Conservation (phyloP, 2,329 filamentous ascomycete genomes). For the Ilyonectria robusta region DNA sequence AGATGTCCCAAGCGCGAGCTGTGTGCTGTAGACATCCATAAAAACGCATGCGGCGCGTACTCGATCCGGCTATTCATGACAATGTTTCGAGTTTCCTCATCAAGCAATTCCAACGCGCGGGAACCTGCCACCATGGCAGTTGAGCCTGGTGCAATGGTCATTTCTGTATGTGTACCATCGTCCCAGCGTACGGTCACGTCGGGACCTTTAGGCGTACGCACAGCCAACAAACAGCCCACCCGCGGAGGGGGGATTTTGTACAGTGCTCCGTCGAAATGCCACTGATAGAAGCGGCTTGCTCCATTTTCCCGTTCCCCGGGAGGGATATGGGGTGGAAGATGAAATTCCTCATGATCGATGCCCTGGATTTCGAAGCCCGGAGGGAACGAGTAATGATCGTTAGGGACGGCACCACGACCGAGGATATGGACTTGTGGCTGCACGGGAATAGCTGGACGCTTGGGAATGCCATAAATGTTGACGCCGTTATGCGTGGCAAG, state of each 20-base stretch:
- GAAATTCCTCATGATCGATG: neutral
- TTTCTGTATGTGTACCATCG: neutral
- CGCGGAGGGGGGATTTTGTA: neutral
- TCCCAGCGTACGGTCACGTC: neutral
- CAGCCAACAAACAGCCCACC: neutral
- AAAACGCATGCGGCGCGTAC: neutral
- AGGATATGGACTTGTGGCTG: neutral
- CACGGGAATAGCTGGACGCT: neutral
- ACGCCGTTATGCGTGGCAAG: neutral
- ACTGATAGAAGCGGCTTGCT: neutral
- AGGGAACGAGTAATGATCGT: neutral
- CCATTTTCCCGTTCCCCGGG: neutral
- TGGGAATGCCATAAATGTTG: neutral
- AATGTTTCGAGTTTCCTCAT: neutral
- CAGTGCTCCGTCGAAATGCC: neutral
- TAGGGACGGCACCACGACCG: neutral
- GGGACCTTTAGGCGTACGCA: neutral
- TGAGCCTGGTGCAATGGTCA: neutral
- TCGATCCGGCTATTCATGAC: neutral
- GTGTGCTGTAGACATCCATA: neutral
- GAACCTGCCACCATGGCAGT: neutral
- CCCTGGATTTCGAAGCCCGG: neutral
- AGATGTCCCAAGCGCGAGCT: neutral
- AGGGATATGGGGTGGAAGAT: neutral
- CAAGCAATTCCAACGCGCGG: neutral